Percentiles rank a stretch among this genome's conserved stretches.
Evolutionary conservation across 1,284 basidiomycete genomes (phyloP).

Genomic region (Rhodotorula sp.): DNA sequence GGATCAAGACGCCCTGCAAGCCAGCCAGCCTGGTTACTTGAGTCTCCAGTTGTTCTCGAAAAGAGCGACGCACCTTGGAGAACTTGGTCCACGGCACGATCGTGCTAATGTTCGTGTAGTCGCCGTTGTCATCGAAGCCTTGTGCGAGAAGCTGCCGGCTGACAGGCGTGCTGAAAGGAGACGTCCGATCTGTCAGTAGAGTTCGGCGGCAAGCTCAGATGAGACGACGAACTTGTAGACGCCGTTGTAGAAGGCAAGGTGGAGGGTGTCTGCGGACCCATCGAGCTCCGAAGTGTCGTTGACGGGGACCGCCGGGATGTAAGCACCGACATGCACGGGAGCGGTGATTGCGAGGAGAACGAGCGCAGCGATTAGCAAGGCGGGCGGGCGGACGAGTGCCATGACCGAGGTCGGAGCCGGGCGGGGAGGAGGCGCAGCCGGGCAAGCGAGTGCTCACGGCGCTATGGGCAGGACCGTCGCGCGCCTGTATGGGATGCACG

Average conservation of each 20-base stretch:
- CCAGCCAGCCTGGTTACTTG: too few relatives aligned
- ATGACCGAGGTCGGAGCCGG: background rate
- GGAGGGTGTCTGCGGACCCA: slow-evolving; percentile 36
- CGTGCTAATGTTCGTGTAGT: slow-evolving; percentile 30
- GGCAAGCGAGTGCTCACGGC: background rate
- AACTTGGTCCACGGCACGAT: slow-evolving; percentile 39
- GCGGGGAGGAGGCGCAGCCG: background rate
- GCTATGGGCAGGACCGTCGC: background rate
- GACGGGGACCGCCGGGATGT: slow-evolving; percentile 19
- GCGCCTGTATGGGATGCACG: too few relatives aligned
- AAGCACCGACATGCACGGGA: background rate
- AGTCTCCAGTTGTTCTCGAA: too few relatives aligned
- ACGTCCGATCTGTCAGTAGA: background rate
- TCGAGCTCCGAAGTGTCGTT: slow-evolving; percentile 39
- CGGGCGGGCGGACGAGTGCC: background rate
- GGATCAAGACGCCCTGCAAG: slow-evolving; percentile 45
- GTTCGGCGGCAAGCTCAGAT: background rate
- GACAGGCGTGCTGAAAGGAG: slow-evolving; percentile 15
- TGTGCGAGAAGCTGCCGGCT: slow-evolving; percentile 26
- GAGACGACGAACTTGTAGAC: slow-evolving; percentile 31
- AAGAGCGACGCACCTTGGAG: slow-evolving; percentile 22
- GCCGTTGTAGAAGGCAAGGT: slow-evolving; percentile 39
- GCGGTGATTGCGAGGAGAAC: background rate
- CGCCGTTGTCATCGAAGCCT: slow-evolving; percentile 32
- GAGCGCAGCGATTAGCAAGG: background rate